Base-by-base conservation (phyloP, 1,284 basidiomycete species). In the Anthracocystis setariae region DNA sequence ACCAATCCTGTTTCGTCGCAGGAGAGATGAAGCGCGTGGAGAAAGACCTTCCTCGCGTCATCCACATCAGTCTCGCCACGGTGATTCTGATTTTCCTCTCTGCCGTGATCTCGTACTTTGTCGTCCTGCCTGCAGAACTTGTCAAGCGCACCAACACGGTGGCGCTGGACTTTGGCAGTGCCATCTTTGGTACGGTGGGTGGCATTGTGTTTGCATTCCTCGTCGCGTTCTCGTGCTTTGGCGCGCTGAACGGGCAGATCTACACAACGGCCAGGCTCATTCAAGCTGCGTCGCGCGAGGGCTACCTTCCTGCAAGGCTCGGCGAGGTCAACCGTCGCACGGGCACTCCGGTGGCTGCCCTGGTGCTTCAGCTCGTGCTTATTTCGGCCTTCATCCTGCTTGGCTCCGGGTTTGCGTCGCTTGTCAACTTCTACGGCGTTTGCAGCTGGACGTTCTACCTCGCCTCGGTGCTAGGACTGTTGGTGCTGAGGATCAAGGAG, bases 21-120 rank as follows among this genome's bases (percentile, higher is more conserved):
- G 94, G 94, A 24, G 94, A 97, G 83, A 92, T 98, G 86, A 87
- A 88, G 59, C 88, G 91, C 61, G 90, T 92, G 1, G 89, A 90
- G 90, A 90, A 89, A 74, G 93, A 94, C 78, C 90, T 98, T 45
- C 94, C 94, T 0, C 86, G 90, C 56, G 90, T 91, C 0, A 93
- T 98, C 45, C 94, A 97, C 81, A 85, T 87, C 4, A 95, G 93
- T 73, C 93, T 97, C 90, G 84, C 86, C 0, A 86, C 90, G 32
- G 92, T 93, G 37, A 88, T 87, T 56, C 88, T 91, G 10, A 86
- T 94, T 39, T 97, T 95, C 81, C 80, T 94, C 4, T 84, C 90
- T 3, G 90, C 92, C 8, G 97, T 97, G 81, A 74, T 94, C 9
- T 89, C 93, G 0, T 98, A 98, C 84, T 95, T 98, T 74, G 88